Base-by-base conservation (phyloP, 805 yeast genomes). In the Barnettozyma wickerhamii region DNA sequence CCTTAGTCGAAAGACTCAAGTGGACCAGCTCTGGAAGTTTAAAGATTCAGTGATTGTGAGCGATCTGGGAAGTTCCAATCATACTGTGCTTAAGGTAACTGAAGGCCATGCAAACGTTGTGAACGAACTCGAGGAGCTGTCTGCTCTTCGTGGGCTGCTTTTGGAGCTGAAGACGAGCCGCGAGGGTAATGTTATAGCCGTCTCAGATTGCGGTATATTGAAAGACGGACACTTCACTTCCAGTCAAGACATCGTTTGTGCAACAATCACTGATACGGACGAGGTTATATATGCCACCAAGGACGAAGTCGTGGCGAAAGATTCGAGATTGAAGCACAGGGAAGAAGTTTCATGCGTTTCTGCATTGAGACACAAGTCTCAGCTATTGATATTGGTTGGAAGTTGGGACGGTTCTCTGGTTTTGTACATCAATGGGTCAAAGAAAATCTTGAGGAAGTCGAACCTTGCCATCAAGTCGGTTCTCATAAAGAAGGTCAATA, bases 371-470 rank as follows among this genome's bases (percentile, higher is more conserved):
- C 17, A 20, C 12, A 40, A 39, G 2, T 29, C 37, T 13, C 31
- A 30, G 2, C 13, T 32, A 2, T 30, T 41, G 14, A 38, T 50
- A 7, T 13, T 55, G 3, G 35, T 46, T 19, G 60, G 60, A 7
- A 40, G 34, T 14, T 56, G 60, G 60, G 45, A 51, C 41, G 60
- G 60, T 2, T 30, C 44, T 4, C 33, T 47, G 4, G 18, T 23
- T 13, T 7, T 52, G 2, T 45, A 20, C 21, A 18, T 35, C 3
- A 39, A 47, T 20, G 45, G 42, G 6, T 31, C 42, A 1, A 43
- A 30, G 17, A 46, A 36, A 28, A 4, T 19, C 5, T 12, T 47
- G 2, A 20, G 29, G 20, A 40, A 39, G 12, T 27, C 43, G 4
- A 41, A 43, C 3, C 12, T 45, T 7, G 49, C 55, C 1, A 40